These are phyloP conservation scores for Shiraia sp. DNA, from an alignment of 2,329 filamentous ascomycete genomes.

Conservation along the genomic window DNA sequence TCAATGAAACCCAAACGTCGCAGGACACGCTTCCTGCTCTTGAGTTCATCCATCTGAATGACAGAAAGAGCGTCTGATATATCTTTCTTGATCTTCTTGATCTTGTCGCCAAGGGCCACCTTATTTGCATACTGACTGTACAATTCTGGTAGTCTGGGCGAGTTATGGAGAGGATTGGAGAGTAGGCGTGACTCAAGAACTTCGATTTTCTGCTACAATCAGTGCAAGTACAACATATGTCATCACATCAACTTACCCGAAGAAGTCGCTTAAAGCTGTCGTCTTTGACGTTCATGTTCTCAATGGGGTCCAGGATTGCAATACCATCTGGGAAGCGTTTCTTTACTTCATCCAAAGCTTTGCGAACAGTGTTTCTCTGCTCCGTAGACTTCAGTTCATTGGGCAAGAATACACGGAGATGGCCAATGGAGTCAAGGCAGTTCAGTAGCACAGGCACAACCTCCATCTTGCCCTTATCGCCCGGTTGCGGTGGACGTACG, in stretches of 20 bases:
- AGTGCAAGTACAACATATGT: conserved; percentile 1
- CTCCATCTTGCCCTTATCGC: conserved; percentile 72
- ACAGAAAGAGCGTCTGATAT: conserved; percentile 85
- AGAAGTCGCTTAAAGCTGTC: conserved; percentile 92
- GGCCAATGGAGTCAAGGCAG: conserved; percentile 81
- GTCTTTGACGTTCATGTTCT: conserved; percentile 94
- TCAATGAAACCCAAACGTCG: conserved; percentile 95
- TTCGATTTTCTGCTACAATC: conserved; percentile 77
- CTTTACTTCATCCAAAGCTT: conserved; percentile 75
- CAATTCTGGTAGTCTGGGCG: conserved; percentile 77
- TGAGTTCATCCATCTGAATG: conserved; percentile 92
- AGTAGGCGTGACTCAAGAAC: conserved; percentile 89
- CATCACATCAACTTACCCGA: conserved; percentile 49
- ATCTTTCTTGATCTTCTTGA: conserved; percentile 85
- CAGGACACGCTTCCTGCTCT: conserved; percentile 91
- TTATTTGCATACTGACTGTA: conserved; percentile 89
- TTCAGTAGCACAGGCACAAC: conserved; percentile 84
- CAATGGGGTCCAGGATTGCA: conserved; percentile 85
- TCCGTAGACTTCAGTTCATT: conserved; percentile 70
- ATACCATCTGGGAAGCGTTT: conserved; percentile 91
- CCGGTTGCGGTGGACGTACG: conserved; percentile 62
- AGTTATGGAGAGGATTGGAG: conserved; percentile 88
- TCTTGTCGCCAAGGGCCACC: conserved; percentile 72
- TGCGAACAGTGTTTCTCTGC: conserved; percentile 70
- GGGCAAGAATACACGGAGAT: conserved; percentile 81